Base-by-base conservation (phyloP, 129 eudicot genomes). In the Scalesia atractyloides region DNA sequence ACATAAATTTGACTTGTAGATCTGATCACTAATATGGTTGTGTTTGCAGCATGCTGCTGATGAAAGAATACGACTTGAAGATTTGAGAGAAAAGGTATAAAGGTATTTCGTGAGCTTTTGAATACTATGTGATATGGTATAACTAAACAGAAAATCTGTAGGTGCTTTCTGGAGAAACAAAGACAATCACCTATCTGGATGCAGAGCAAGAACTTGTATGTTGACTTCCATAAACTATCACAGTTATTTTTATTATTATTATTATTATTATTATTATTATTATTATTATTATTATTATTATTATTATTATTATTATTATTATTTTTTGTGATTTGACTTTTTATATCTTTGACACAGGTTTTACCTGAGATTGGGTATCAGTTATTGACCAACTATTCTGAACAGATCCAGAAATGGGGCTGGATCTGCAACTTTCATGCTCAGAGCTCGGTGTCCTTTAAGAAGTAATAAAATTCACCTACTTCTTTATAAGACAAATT, bases 41-140 rank as follows among this genome's bases (percentile, higher is more conserved):
- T 72, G 54, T 73, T 83, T 70, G 13, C 94, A 95, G 99, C 99
- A 95, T 72, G 99, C 99, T 49, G 99, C 99, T 24, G 99, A 95
- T 84, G 99, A 95, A 76, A 84, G 97, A 77, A 95, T 95, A 69
- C 86, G 94, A 36, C 79, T 95, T 74, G 99, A 95, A 79, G 99
- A 88, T 61, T 74, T 95, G 79, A 91, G 97, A 24, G 73, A 74
- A 56, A 90, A 95, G 99, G 99, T 95, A 82, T 66, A 64, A 48
- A 50, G 22, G 44, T 49, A 71, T 20, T 30, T 62, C 49, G 73
- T 63, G 43, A 39, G 41, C 41, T 78, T 79, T 66, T 17, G 69
- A 49, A 51, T 48, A 19, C 18, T 47, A 57, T 49, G 50, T 37
- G 50, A 57, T 61, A 73, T 59, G 65, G 49, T 72, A 75, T 52